These are phyloP conservation scores for Gynostemma pentaphyllum DNA, from an alignment of 306 rosid species.

Conservation along the genomic window DNA sequence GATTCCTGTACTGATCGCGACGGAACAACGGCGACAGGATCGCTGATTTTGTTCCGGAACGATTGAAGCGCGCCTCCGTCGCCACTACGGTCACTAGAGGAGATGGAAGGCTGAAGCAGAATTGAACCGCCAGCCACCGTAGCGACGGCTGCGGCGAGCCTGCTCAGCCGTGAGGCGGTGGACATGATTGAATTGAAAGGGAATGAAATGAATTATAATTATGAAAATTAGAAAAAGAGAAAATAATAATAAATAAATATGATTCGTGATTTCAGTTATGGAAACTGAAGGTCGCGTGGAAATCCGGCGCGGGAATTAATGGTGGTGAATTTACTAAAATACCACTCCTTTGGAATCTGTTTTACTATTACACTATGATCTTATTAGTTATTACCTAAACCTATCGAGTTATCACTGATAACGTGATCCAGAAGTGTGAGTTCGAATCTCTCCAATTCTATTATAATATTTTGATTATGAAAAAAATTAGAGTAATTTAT, in stretches of 20 bases:
- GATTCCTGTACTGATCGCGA: conserved; percentile 54
- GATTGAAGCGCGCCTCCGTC: conserved; percentile 22
- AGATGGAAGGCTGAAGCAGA: conserved; percentile 29
- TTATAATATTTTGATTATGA: too few relatives aligned
- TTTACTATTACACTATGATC: too few relatives aligned
- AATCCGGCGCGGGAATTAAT: too few relatives aligned
- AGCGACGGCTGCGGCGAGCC: conserved; percentile 39
- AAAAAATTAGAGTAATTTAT: too few relatives aligned
- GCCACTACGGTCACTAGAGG: conserved; percentile 39
- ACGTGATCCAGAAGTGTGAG: too few relatives aligned
- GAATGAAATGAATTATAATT: neutral
- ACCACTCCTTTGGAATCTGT: too few relatives aligned
- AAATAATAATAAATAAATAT: neutral
- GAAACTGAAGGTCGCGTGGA: too few relatives aligned
- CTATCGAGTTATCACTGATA: too few relatives aligned
- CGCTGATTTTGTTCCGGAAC: conserved; percentile 44
- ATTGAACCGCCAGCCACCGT: conserved; percentile 42
- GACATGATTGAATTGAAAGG: conserved; percentile 17
- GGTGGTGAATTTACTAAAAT: too few relatives aligned
- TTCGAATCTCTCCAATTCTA: too few relatives aligned
- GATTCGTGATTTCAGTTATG: neutral
- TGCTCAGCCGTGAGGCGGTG: conserved; percentile 43
- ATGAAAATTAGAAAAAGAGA: neutral
- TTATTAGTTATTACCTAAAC: too few relatives aligned
- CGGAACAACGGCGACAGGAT: conserved; percentile 43